A percentile compares a stretch with the other conserved stretches of the same genome.
These are phyloP conservation scores for Sporisorium exsertum DNA, from an alignment of 1,284 basidiomycete genomes.

Conservation along the genomic window DNA sequence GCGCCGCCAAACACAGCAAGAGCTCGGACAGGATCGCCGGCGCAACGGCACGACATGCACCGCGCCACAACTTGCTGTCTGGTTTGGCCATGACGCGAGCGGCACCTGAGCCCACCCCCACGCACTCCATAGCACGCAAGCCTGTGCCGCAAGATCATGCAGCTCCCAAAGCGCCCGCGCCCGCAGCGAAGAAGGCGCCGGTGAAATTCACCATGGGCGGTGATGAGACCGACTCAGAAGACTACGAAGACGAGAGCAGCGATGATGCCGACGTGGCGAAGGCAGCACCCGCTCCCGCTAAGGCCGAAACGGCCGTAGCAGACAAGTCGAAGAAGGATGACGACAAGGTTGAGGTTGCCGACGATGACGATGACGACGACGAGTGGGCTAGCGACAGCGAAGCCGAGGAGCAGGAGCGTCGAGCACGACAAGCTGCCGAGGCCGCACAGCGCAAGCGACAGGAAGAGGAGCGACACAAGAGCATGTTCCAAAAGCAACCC, in stretches of 20 bases:
- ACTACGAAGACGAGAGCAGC: conserved; percentile 55
- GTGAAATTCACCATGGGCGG: conserved; percentile 65
- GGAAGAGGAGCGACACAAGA: conserved; percentile 78
- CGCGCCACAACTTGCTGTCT: conserved; percentile 43
- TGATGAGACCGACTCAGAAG: conserved; percentile 60
- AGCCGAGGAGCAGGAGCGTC: conserved; percentile 67
- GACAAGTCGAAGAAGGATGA: conserved; percentile 14
- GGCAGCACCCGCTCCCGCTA: background rate
- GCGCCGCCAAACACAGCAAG: conserved; percentile 49
- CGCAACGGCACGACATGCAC: conserved; percentile 26
- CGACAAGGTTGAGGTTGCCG: conserved; percentile 33
- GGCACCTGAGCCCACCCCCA: conserved; percentile 24
- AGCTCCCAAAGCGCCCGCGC: conserved; percentile 14
- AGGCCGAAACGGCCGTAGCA: conserved; percentile 1
- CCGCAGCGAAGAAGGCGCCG: conserved; percentile 40
- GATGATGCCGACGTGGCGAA: conserved; percentile 13
- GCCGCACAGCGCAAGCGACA: conserved; percentile 71
- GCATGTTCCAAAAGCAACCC: conserved; percentile 82
- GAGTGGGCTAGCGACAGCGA: conserved; percentile 68
- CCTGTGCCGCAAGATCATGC: conserved; percentile 24
- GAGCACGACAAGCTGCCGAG: conserved; percentile 59
- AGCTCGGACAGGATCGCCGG: conserved; percentile 41
- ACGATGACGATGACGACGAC: conserved; percentile 56
- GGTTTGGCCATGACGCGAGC: conserved; percentile 55
- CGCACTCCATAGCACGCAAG: conserved; percentile 40